These are phyloP conservation scores for Cruciata laevipes DNA, from an alignment of 257 asterid species.

Conservation along the genomic window DNA sequence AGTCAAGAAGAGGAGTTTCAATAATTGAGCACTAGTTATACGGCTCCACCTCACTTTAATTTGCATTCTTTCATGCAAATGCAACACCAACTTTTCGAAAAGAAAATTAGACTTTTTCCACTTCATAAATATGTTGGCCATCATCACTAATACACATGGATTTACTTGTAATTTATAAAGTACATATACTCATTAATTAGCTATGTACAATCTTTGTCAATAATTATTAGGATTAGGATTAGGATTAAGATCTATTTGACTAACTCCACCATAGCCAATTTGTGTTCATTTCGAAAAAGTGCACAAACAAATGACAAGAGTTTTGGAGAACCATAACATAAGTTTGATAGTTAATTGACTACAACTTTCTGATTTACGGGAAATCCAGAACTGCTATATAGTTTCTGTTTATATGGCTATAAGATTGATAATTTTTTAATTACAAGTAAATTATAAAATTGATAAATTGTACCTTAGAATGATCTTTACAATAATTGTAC, in stretches of 20 bases:
- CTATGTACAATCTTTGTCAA: not conserved
- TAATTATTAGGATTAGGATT: not conserved
- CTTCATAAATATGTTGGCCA: conserved; percentile 21
- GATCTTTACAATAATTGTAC: too few relatives aligned
- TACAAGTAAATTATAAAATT: too few relatives aligned
- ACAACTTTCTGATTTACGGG: too few relatives aligned
- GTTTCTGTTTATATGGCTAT: too few relatives aligned
- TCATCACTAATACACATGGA: conserved; percentile 9
- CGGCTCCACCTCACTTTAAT: conserved; percentile 15
- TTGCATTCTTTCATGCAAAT: conserved; percentile 11
- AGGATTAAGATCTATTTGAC: not conserved
- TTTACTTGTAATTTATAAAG: not conserved
- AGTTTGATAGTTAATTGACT: too few relatives aligned
- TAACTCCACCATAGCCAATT: not conserved
- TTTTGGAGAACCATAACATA: too few relatives aligned
- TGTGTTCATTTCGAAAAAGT: not conserved
- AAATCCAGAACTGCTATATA: too few relatives aligned
- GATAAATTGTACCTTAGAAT: too few relatives aligned
- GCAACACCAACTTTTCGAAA: conserved; percentile 5
- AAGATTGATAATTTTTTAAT: too few relatives aligned
- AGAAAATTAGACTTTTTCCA: conserved; percentile 9
- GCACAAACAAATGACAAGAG: too few relatives aligned
- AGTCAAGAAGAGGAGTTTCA: conserved; percentile 10
- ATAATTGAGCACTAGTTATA: conserved; percentile 27
- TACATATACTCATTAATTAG: not conserved